These are phyloP conservation scores for Bryoglossum gracile DNA, from an alignment of 495 filamentous ascomycete genomes.

Conservation along the genomic window DNA sequence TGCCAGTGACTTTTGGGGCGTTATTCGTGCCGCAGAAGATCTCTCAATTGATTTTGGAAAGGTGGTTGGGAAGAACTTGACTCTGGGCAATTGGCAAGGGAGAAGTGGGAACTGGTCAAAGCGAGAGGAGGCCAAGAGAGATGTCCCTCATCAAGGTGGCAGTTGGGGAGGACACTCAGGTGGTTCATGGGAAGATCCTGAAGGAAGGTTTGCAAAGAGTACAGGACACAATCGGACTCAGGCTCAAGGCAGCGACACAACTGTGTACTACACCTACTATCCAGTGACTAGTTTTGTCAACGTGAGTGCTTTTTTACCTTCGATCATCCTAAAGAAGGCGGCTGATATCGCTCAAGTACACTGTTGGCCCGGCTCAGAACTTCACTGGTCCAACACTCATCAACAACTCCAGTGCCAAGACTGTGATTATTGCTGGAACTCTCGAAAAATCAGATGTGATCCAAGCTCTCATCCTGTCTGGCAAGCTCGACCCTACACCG, in stretches of 20 bases:
- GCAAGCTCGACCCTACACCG: constrained; percentile 47
- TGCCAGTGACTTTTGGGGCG: constrained; percentile 55
- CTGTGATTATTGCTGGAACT: constrained; percentile 64
- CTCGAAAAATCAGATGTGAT: constrained; percentile 57
- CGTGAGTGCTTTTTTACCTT: constrained; percentile 26
- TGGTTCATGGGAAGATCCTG: neutral
- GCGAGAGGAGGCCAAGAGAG: neutral
- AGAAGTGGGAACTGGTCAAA: neutral
- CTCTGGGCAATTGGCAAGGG: constrained; percentile 38
- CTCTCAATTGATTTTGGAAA: constrained; percentile 65
- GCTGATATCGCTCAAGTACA: constrained; percentile 28
- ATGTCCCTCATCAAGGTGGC: neutral
- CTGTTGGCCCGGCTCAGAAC: constrained; percentile 32
- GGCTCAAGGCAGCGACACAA: constrained; percentile 18
- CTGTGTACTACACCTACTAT: constrained; percentile 34
- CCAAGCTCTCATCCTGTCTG: constrained; percentile 42
- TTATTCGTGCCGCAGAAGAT: constrained; percentile 58
- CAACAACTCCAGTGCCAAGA: constrained; percentile 34
- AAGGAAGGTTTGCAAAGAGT: neutral
- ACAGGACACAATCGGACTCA: constrained; percentile 3
- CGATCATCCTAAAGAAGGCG: neutral
- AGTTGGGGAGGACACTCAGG: neutral
- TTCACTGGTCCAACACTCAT: constrained; percentile 39
- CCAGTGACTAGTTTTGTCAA: constrained; percentile 40
- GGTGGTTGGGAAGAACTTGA: constrained; percentile 56